Percentiles rank a stretch among this genome's conserved stretches.
phyloP scores from a whole-genome alignment of 2,329 filamentous ascomycete species.

The Fusarium brachygibbosum region DNA sequence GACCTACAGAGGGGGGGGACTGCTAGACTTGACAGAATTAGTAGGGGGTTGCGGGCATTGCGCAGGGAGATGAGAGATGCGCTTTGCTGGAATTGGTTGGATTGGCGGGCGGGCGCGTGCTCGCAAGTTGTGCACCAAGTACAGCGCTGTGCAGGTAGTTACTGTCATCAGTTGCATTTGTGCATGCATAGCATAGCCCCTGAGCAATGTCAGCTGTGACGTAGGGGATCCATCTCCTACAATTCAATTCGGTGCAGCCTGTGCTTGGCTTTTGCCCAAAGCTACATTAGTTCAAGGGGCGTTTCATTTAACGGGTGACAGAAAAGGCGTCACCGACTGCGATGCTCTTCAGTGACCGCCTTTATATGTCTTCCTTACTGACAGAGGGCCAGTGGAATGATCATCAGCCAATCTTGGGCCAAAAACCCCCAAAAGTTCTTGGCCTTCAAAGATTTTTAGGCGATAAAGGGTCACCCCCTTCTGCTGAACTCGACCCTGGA shows the following conservation, averaged over 20 bases:
- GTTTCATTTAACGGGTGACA: conserved; percentile 17
- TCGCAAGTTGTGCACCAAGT: not conserved
- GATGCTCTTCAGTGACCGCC: not conserved
- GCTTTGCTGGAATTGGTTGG: conserved; percentile 2
- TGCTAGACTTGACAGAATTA: too few relatives aligned
- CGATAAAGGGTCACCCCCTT: conserved; percentile 30
- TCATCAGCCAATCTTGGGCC: conserved; percentile 4
- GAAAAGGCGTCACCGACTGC: not conserved
- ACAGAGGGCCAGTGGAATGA: conserved; percentile 12
- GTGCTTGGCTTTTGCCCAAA: not conserved
- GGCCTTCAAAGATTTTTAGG: conserved; percentile 14
- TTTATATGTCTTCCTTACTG: not conserved
- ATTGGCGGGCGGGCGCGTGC: not conserved
- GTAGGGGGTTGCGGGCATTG: not conserved
- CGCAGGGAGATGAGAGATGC: not conserved
- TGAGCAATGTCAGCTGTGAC: conserved; percentile 23
- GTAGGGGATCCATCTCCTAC: conserved; percentile 5
- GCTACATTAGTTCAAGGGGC: conserved; percentile 18
- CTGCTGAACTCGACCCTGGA: conserved; percentile 3
- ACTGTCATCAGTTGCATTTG: not conserved
- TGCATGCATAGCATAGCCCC: conserved; percentile 11
- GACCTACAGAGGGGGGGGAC: too few relatives aligned
- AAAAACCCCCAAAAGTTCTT: conserved; percentile 9
- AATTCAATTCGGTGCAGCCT: not conserved
- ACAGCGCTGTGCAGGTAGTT: not conserved